Base-by-base conservation (phyloP, 2,329 filamentous ascomycete genomes). In the Paraphoma chrysanthemicola region DNA sequence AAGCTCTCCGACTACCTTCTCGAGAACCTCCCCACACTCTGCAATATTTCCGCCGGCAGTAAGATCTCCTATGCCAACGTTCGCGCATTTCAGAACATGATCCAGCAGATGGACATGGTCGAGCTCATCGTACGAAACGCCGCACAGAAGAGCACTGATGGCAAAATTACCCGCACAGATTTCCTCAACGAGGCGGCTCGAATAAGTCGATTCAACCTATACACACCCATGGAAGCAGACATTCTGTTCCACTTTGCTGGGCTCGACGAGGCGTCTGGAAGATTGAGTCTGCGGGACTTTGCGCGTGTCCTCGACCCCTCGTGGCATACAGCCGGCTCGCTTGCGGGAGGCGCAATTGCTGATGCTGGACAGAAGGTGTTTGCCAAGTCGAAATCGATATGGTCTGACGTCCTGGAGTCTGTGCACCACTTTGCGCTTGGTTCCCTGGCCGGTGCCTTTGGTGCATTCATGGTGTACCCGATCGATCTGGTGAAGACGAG, bases 51-150 rank as follows among this genome's bases (percentile, higher is more conserved):
- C 7, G 84, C 89, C 33, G 89, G 92, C 60, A 95, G 88, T 82
- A 97, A 96, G 81, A 95, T 99, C 68, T 97, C 93, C 6, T 99
- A 99, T 75, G 93, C 95, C 76, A 97, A 96, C 74, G 95, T 99
- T 31, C 88, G 95, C 65, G 95, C 95, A 38, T 99, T 99, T 82
- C 93, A 97, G 82, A 99, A 99, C 77, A 89, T 99, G 79, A 94
- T 99, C 69, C 89, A 91, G 71, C 93, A 98, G 80, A 97, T 99
- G 92, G 95, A 99, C 72, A 85, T 98, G 70, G 92, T 98, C 48
- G 95, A 99, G 81, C 82, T 96, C 65, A 93, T 99, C 73, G 86
- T 99, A 63, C 88, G 92, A 66, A 92, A 92, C 72, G 95, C 95
- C 38, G 91, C 92, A 62, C 81, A 83, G 68, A 93, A 93, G 81